phyloP scores from a whole-genome alignment of 2,329 filamentous ascomycete species.

The Rhynchosporium agropyri region DNA sequence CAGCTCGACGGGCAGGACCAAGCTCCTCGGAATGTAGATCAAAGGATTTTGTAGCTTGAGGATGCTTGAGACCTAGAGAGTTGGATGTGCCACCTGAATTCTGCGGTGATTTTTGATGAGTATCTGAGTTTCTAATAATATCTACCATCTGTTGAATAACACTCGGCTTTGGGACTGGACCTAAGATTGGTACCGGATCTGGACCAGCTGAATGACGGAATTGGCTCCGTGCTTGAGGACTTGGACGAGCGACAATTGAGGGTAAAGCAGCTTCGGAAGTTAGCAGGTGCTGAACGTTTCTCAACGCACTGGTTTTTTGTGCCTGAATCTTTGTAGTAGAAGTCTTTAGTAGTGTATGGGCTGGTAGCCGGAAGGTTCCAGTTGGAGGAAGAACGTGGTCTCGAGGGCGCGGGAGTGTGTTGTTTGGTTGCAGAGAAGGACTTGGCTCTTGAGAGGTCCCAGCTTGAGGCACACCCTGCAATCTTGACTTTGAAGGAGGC shows the following conservation, averaged over 20 bases:
- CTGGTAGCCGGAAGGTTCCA: neutral
- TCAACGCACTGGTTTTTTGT: neutral
- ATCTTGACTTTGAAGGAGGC: neutral
- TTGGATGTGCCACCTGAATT: neutral
- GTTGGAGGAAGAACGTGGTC: neutral
- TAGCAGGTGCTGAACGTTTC: neutral
- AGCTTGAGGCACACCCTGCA: neutral
- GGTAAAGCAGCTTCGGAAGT: neutral
- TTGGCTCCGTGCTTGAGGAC: neutral
- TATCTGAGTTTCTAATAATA: neutral
- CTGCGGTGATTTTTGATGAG: neutral
- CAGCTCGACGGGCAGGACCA: neutral
- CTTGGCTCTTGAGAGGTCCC: neutral
- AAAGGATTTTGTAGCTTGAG: slow-evolving; percentile 1
- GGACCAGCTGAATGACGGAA: neutral
- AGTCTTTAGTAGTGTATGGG: neutral
- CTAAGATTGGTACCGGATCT: neutral
- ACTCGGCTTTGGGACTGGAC: neutral
- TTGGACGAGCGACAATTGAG: neutral
- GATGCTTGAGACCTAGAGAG: neutral
- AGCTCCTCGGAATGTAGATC: neutral
- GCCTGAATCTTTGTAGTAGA: neutral
- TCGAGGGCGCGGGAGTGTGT: neutral
- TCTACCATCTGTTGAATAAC: neutral
- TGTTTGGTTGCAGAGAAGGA: neutral